These are phyloP conservation scores for Melocanna baccifera DNA, from an alignment of 176 grass and related monocot species.

Conservation along the genomic window DNA sequence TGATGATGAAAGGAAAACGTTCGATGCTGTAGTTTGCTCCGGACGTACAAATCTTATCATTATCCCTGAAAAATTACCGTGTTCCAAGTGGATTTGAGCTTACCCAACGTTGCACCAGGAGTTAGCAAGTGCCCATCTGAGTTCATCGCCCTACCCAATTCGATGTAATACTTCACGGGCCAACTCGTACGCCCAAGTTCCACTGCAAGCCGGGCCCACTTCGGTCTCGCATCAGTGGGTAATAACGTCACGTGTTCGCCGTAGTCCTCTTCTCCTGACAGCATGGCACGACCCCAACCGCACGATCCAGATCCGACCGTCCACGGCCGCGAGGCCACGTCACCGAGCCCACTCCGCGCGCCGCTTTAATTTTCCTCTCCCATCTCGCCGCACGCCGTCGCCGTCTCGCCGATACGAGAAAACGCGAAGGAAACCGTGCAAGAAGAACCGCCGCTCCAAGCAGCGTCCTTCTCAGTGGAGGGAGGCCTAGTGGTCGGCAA, in stretches of 20 bases:
- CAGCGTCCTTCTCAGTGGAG: background rate
- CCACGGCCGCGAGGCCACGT: background rate
- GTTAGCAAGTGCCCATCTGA: too few relatives aligned
- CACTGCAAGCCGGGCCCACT: background rate
- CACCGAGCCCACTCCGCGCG: background rate
- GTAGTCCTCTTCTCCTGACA: background rate
- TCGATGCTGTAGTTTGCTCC: too few relatives aligned
- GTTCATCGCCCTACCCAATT: too few relatives aligned
- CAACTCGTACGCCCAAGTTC: background rate
- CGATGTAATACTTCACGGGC: background rate
- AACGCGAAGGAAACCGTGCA: background rate
- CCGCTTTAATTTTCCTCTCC: background rate
- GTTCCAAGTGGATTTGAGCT: too few relatives aligned
- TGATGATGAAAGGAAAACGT: too few relatives aligned
- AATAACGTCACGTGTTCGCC: background rate
- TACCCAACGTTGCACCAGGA: too few relatives aligned
- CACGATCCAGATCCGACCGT: conserved; percentile 27
- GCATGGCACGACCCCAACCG: background rate
- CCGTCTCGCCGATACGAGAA: background rate
- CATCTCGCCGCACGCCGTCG: background rate
- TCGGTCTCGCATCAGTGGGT: background rate
- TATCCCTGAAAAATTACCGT: too few relatives aligned
- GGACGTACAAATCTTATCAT: too few relatives aligned
- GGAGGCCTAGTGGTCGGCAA: background rate
- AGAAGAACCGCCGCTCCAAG: background rate